A percentile compares a stretch with the other conserved stretches of the same genome.
Evolutionary conservation across 2,329 filamentous ascomycete genomes (phyloP).

Genomic region (Podosphaera xanthii): DNA sequence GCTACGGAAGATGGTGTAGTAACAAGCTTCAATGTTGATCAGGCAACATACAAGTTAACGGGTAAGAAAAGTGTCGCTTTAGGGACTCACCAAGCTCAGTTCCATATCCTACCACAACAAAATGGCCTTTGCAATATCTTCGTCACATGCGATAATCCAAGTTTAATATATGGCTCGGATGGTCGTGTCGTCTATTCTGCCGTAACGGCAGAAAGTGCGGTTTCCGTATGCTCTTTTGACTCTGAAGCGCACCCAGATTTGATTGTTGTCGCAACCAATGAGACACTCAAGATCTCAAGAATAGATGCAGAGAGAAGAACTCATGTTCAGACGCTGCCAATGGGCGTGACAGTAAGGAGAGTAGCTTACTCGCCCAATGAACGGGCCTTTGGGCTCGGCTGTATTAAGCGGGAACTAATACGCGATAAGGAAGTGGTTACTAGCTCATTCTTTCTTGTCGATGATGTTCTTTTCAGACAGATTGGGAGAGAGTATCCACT

Average conservation of each 20-base stretch:
- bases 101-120: slow-evolving; percentile 52
- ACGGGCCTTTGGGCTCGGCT: slow-evolving; percentile 69
- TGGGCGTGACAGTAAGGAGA: slow-evolving; percentile 65
- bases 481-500: slow-evolving; percentile 48
- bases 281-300: slow-evolving; percentile 53
- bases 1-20: slow-evolving; percentile 86
- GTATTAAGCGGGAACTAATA: slow-evolving; percentile 50
- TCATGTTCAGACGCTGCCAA: slow-evolving; percentile 58
- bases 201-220: slow-evolving; percentile 70
- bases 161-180: slow-evolving; percentile 74
- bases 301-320: slow-evolving; percentile 73
- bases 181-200: slow-evolving; percentile 80
- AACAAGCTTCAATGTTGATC: slow-evolving; percentile 55
- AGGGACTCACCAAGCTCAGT: slow-evolving; percentile 62
- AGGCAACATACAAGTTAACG: slow-evolving; percentile 36
- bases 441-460: slow-evolving; percentile 70
- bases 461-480: slow-evolving; percentile 68
- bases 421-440: slow-evolving; percentile 51
- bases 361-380: slow-evolving; percentile 65
- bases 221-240: slow-evolving; percentile 63
- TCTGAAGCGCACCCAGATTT: slow-evolving; percentile 57
- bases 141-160: slow-evolving; percentile 82
- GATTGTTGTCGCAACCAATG: slow-evolving; percentile 57
- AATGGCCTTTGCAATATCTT: slow-evolving; percentile 59
- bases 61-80: slow-evolving; percentile 62